Conservation (phyloP, 2,329 filamentous ascomycete species). For the Aspergillus chevalieri region DNA sequence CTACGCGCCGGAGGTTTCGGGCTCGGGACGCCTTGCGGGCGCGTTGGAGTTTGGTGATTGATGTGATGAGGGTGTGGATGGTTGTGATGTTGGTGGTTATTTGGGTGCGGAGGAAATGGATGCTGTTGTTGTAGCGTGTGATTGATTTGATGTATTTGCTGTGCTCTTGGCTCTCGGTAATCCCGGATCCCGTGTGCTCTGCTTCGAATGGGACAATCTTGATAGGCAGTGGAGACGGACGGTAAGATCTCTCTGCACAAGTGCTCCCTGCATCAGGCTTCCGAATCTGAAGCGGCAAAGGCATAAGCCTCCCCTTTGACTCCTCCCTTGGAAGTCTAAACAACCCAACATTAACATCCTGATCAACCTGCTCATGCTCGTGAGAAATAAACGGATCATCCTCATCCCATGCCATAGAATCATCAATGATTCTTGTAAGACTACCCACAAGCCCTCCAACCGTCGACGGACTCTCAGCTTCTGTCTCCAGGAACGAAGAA, state of each 20-base stretch:
- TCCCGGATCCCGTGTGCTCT: not conserved
- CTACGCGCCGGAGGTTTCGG: slow-evolving; percentile 22
- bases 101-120: slow-evolving; percentile 21
- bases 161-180: not conserved
- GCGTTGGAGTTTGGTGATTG: slow-evolving; percentile 19
- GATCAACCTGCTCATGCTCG: not conserved
- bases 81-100: slow-evolving; percentile 21
- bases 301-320: slow-evolving; percentile 13
- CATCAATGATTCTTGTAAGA: slow-evolving; percentile 24
- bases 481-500: no score
- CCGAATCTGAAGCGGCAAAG: slow-evolving; percentile 21
- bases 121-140: slow-evolving; percentile 17
- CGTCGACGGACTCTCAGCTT: slow-evolving; percentile 6
- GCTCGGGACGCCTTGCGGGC: slow-evolving; percentile 14
- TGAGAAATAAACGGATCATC: slow-evolving; percentile 23
- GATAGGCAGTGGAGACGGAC: slow-evolving; percentile 17
- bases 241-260: slow-evolving; percentile 3
- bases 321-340: slow-evolving; percentile 3
- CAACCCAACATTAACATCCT: not conserved
- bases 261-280: slow-evolving; percentile 10
- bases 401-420: slow-evolving; percentile 8
- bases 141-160: slow-evolving; percentile 7
- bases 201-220: slow-evolving; percentile 12
- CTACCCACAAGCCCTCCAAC: slow-evolving; percentile 13
- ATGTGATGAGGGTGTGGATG: slow-evolving; percentile 21